Evolutionary conservation across 148 eudicot genomes (phyloP), one percentile per base, ranked within the genome.

Genomic region (Heliamphora exappendiculata): DNA sequence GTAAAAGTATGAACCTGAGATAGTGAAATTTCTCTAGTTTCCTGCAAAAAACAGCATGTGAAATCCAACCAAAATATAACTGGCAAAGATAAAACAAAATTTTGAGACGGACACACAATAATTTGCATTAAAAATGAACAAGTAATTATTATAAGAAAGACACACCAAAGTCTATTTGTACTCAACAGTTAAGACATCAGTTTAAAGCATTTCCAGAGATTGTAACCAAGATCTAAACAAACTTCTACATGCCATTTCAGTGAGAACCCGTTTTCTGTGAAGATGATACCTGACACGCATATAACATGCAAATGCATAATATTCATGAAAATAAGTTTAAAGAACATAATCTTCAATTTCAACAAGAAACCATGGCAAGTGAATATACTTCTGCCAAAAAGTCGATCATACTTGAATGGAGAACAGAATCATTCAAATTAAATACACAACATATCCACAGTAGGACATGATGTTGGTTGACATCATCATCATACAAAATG

Each of bases 21-120:
- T 55, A 91, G 82, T 31, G 88, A 78, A 65, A 88, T 89, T 90
- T 96, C 99, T 84, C 88, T 88, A 53, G 90, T 75, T 86, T 96
- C 99, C 99, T 96, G 90, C 75, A 76, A 83, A 78, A 76, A 45
- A 51, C 68, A 76, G 65, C 78, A 84, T 51, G 67, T 64, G 20
- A 24, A 72, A 73, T 33, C 51, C n/a, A 45, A 53, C 45, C 64
- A 76, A 58, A 51, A 13, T 12, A 50, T 42, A 45, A 74, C 49
- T 33, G 34, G 47, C 64, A 8, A 4, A 79, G 33, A 34, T 36
- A 36, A 73, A 37, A 76, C 24, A 1, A 34, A 41, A 55, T 50
- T 39, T 17, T 47, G 34, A 33, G 22, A 41, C 7, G 29, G 16
- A 24, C 20, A 49, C 5, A 36, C 2, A 14, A 37, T 60, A 22